These are phyloP conservation scores for Claviceps fusiformis DNA, from an alignment of 2,329 filamentous ascomycete genomes.

Conservation along the genomic window DNA sequence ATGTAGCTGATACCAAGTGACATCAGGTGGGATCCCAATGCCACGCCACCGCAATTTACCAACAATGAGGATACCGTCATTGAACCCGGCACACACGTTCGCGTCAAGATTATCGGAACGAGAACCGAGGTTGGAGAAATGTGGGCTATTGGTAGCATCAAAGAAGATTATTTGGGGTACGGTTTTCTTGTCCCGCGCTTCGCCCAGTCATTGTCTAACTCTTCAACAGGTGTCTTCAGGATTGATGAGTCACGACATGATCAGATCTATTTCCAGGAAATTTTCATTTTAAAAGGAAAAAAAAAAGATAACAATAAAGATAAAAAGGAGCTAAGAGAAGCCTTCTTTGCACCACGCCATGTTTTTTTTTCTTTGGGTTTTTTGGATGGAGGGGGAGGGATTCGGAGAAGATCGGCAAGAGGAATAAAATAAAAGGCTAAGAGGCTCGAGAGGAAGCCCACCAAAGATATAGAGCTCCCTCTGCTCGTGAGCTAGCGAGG, in stretches of 20 bases:
- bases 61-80: slow-evolving; percentile 91
- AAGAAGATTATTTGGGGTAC: slow-evolving; percentile 63
- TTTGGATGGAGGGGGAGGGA: background rate
- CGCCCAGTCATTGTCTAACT: background rate
- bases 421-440: background rate
- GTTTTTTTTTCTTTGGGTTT: background rate
- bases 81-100: slow-evolving; percentile 83
- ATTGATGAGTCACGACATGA: slow-evolving; percentile 5
- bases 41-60: slow-evolving; percentile 91
- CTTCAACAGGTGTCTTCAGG: slow-evolving; percentile 14
- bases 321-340: background rate
- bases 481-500: background rate
- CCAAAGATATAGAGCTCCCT: background rate
- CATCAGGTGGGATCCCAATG: slow-evolving; percentile 89
- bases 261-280: background rate
- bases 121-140: slow-evolving; percentile 89
- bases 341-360: background rate
- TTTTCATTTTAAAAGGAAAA: background rate
- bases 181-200: slow-evolving; percentile 1
- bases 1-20: slow-evolving; percentile 74
- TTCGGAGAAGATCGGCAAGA: background rate
- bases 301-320: background rate
- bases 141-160: slow-evolving; percentile 95
- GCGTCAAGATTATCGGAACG: slow-evolving; percentile 87
- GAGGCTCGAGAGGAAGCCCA: background rate